Evolutionary conservation across 2,329 filamentous ascomycete genomes (phyloP), one percentile per base, ranked within the genome.

Genomic region (Cercospora brassicicola): DNA sequence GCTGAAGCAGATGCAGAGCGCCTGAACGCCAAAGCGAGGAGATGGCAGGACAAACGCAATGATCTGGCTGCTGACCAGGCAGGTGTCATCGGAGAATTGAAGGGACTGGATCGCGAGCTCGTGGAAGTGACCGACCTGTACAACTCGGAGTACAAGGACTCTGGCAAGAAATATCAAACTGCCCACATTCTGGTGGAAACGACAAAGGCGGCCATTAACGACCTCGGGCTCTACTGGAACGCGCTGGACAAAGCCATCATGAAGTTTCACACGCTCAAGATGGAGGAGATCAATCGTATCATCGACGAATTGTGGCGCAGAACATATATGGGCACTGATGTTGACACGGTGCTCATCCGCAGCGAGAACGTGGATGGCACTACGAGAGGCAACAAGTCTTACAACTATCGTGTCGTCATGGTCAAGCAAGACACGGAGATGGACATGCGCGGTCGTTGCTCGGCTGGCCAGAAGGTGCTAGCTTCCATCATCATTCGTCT

Each of bases 381-480:
- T 57, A 84, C 84, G 48, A 87, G 88, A 66, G 90, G 88, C 62
- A 93, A 92, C 76, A 89, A 92, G 75, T 91, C 86, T 70, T 98
- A 98, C 86, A 98, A 99, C 81, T 99, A 99, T 84, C 92, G 95
- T 57, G 83, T 99, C 5, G 94, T 92, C 80, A 99, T 99, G 95
- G 89, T 97, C 74, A 99, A 99, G 83, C 91, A 94, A 78, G 93
- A 96, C 76, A 92, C 91, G 0, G 95, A 99, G 80, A 97, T 99
- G 93, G 95, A 99, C 82, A 99, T 99, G 95, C 92, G 95, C 70
- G 96, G 95, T 1, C 92, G 95, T 65, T 99, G 95, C 84, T 96
- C 92, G 73, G 95, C 95, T 0, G 95, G 95, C 3, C 95, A 99
- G 79, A 97, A 96, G 81, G 94, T 99, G 30, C 88, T 99, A 30